Evolutionary conservation across 192 early-diverging fungal species (phyloP).

Genomic region (Mortierella claussenii): DNA sequence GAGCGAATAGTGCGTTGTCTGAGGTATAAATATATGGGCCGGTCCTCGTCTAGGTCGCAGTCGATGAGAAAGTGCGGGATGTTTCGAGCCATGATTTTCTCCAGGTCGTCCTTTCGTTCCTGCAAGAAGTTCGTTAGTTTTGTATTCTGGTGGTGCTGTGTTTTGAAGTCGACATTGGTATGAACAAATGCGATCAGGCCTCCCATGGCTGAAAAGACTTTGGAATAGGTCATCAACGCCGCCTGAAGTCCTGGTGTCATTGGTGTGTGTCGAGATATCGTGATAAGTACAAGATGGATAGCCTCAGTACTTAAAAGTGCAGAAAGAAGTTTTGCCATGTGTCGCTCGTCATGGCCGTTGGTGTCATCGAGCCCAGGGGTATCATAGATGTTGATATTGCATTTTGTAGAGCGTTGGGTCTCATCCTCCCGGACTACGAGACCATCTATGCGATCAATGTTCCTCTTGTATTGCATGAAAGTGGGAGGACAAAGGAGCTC

Average conservation of each 20-base stretch:
- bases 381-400: conserved; percentile 8
- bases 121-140: not conserved
- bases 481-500: no score
- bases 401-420: not conserved
- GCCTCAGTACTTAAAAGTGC: not conserved
- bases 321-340: conserved; percentile 6
- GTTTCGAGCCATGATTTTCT: conserved; percentile 4
- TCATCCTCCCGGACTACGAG: not conserved
- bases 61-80: conserved; percentile 12
- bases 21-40: not conserved
- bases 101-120: not conserved
- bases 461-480: not conserved
- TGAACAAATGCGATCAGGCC: conserved; percentile 15
- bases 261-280: not conserved
- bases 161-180: not conserved
- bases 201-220: not conserved
- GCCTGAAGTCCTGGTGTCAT: not conserved
- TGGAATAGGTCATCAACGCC: not conserved
- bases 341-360: conserved; percentile 2
- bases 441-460: not conserved
- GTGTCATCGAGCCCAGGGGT: conserved; percentile 18
- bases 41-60: conserved; percentile 13
- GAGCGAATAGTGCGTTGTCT: conserved; percentile 1
- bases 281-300: conserved; percentile 13
- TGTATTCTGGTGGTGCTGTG: not conserved